Percentiles rank a stretch among this genome's conserved stretches.
phyloP scores from a whole-genome alignment of 2,329 filamentous ascomycete genomes.

The Fusarium piperis region DNA sequence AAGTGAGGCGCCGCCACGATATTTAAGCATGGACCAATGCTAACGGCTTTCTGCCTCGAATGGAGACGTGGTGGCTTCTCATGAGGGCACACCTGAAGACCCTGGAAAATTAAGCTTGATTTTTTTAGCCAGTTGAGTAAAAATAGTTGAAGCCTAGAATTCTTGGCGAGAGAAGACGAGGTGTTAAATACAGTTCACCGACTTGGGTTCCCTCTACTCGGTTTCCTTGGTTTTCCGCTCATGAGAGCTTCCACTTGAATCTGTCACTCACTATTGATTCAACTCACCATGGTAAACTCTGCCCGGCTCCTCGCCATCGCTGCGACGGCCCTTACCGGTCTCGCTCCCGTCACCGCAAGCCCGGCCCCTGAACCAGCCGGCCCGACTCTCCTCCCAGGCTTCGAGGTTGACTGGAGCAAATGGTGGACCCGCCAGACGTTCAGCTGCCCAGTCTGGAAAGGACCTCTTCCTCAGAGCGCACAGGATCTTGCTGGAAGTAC shows the following conservation, averaged over 20 bases:
- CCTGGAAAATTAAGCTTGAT: neutral
- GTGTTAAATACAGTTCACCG: neutral
- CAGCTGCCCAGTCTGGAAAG: conserved; percentile 17
- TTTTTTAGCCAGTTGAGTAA: neutral
- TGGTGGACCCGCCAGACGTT: conserved; percentile 5
- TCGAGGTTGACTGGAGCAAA: neutral
- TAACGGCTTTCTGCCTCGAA: neutral
- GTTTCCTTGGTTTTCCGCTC: neutral
- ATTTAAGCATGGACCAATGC: conserved; percentile 1
- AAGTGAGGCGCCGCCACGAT: neutral
- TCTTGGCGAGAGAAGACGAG: neutral
- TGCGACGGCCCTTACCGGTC: neutral
- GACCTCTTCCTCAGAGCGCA: conserved; percentile 11
- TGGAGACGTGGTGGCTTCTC: neutral
- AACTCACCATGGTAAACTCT: neutral
- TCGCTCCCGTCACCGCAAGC: neutral
- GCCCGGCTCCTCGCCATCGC: neutral
- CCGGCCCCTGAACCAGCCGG: neutral
- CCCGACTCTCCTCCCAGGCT: neutral
- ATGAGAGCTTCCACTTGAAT: neutral
- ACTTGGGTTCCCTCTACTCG: neutral
- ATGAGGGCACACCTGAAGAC: neutral
- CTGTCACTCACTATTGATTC: neutral
- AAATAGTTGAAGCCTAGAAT: neutral
- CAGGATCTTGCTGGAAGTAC: conserved; percentile 12